Conservation (phyloP, 1,139 yeast genomes). For the Hyphopichia buzzinii region DNA sequence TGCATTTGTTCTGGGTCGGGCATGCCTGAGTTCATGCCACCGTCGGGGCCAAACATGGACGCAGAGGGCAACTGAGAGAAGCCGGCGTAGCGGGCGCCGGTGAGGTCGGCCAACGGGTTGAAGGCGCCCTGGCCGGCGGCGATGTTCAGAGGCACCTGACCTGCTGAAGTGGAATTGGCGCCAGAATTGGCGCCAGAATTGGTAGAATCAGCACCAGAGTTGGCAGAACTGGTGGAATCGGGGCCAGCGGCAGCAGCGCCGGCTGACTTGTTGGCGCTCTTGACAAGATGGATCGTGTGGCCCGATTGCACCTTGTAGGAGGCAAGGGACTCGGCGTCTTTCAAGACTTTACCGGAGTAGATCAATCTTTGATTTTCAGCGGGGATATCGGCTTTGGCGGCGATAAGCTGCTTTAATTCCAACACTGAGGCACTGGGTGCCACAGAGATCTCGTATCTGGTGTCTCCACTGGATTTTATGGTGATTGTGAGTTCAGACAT, state of each 20-base stretch:
- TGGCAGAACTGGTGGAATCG: constrained; percentile 16
- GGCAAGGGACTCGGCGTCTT: constrained; percentile 72
- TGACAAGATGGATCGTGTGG: constrained; percentile 86
- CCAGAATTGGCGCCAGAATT: constrained; percentile 10
- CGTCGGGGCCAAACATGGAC: constrained; percentile 92
- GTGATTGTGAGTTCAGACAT: constrained; percentile 29
- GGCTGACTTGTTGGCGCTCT: constrained; percentile 47
- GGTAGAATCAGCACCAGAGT: constrained; percentile 17
- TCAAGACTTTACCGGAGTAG: constrained; percentile 90
- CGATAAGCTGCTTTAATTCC: constrained; percentile 68
- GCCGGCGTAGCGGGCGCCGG: constrained; percentile 96
- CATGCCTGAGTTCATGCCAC: constrained; percentile 69
- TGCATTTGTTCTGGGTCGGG: constrained; percentile 76
- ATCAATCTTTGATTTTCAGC: constrained; percentile 81
- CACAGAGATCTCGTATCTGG: constrained; percentile 67
- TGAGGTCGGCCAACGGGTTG: constrained; percentile 86
- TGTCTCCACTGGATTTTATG: constrained; percentile 68
- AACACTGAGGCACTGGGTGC: constrained; percentile 55
- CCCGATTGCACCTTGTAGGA: constrained; percentile 81
- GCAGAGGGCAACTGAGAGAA: constrained; percentile 84
- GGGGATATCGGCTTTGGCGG: constrained; percentile 60
- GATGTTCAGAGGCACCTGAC: constrained; percentile 62
- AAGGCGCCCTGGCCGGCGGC: constrained; percentile 88
- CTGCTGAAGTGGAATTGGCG: constrained; percentile 11
- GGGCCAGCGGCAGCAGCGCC: constrained; percentile 20